phyloP scores from a whole-genome alignment of 495 filamentous ascomycete genomes.

The Glonium stellatum region DNA sequence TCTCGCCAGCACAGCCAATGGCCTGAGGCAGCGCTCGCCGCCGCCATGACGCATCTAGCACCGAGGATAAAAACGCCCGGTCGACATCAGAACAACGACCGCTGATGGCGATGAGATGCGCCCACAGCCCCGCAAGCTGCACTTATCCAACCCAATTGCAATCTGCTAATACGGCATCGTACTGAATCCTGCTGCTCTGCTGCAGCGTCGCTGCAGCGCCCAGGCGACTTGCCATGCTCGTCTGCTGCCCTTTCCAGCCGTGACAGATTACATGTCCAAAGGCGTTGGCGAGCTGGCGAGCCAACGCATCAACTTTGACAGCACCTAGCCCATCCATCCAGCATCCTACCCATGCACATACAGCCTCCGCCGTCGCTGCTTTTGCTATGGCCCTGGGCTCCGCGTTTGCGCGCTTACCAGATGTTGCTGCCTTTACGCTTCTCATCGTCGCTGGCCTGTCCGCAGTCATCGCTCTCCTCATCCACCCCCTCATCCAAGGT shows the following conservation, averaged over 20 bases:
- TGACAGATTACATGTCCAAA: constrained; percentile 27
- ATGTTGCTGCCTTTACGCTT: constrained; percentile 26
- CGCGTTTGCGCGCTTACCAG: constrained; percentile 30
- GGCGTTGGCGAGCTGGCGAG: constrained; percentile 30
- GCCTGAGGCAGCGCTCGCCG: neutral
- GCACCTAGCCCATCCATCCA: constrained; percentile 29
- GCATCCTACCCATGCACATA: constrained; percentile 31
- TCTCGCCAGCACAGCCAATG: constrained; percentile 20
- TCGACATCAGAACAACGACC: neutral
- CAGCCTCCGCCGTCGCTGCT: constrained; percentile 28
- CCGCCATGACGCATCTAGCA: neutral
- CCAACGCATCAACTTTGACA: constrained; percentile 33
- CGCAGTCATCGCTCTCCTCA: constrained; percentile 11
- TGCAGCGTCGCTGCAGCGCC: constrained; percentile 6
- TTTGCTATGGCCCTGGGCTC: constrained; percentile 15
- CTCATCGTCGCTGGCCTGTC: constrained; percentile 5
- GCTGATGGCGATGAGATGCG: neutral
- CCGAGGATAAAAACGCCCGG: neutral
- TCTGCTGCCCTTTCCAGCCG: constrained; percentile 24
- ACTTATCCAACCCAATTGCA: neutral
- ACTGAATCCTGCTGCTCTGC: neutral
- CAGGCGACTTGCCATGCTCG: constrained; percentile 12
- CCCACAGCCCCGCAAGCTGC: neutral
- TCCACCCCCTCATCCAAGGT: constrained; percentile 14
- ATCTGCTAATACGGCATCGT: neutral